Percentiles rank a stretch among this genome's conserved stretches.
Conservation (phyloP, 768 basidiomycete species). For the Kwoniella botswanensis region DNA sequence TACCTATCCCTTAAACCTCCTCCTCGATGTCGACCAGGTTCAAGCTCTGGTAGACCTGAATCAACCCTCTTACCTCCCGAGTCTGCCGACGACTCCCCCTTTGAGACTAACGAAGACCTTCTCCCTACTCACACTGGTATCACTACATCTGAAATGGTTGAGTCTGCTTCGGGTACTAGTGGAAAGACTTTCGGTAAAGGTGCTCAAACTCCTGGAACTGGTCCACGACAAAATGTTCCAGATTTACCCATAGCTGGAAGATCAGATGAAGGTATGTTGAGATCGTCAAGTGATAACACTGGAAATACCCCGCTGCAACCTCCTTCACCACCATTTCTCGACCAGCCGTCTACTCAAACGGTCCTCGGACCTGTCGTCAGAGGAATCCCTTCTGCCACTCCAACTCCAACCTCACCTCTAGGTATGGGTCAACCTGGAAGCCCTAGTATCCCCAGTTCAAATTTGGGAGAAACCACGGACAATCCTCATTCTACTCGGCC, state of each 20-base stretch:
- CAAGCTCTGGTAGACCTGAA: neutral
- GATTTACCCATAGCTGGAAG: neutral
- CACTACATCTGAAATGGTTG: neutral
- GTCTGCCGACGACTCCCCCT: neutral
- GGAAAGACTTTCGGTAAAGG: slow-evolving; percentile 5
- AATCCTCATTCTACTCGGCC: neutral
- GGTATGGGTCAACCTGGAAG: neutral
- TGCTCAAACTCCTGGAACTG: slow-evolving; percentile 11
- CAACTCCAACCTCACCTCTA: neutral
- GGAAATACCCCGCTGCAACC: neutral
- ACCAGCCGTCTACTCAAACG: neutral
- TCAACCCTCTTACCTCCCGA: neutral
- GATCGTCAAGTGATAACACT: neutral
- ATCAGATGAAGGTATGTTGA: slow-evolving; percentile 3
- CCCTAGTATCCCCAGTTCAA: neutral
- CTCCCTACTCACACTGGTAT: neutral
- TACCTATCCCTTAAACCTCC: neutral
- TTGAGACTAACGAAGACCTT: neutral
- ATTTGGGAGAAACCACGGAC: neutral
- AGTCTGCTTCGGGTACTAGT: neutral
- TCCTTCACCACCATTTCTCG: neutral
- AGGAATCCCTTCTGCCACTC: neutral
- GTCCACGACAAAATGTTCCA: neutral
- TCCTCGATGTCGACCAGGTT: neutral
- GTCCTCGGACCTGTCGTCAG: neutral